phyloP scores from a whole-genome alignment of 352 stramenopile genomes.

The Hyaloperonospora arabidopsidis region DNA sequence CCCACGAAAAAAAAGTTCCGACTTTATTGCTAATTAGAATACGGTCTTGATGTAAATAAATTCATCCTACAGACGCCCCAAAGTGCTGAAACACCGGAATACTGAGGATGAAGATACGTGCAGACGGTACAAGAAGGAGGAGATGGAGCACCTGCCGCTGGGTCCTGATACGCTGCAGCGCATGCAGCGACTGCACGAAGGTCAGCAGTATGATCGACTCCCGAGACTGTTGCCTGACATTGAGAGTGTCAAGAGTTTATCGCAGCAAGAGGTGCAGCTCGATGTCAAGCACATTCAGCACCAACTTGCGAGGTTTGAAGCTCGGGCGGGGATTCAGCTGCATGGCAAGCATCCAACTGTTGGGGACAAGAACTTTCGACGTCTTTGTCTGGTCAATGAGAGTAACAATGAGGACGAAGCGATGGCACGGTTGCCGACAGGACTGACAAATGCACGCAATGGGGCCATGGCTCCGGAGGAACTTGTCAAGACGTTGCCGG shows the following conservation, averaged over 20 bases:
- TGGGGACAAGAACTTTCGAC: conserved; percentile 22
- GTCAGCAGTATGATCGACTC: conserved; percentile 37
- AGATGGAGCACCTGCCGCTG: conserved; percentile 19
- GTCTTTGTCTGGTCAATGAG: conserved; percentile 21
- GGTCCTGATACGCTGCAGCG: conserved; percentile 26
- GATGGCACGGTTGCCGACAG: conserved; percentile 10
- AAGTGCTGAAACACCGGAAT: conserved; percentile 46
- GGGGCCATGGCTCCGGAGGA: conserved; percentile 63
- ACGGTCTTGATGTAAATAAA: too few relatives aligned
- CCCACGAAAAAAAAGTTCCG: neutral
- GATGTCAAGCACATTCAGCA: conserved; percentile 59
- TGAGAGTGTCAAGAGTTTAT: conserved; percentile 43
- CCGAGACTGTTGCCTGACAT: conserved; percentile 51
- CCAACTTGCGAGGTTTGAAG: conserved; percentile 42
- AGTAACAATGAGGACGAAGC: conserved; percentile 28
- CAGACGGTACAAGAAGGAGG: neutral
- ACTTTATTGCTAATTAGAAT: neutral
- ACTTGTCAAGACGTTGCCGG: conserved; percentile 60
- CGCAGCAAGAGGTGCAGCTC: conserved; percentile 36
- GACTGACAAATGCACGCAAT: conserved; percentile 35
- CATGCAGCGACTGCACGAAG: conserved; percentile 30
- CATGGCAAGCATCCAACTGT: conserved; percentile 6
- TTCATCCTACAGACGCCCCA: conserved; percentile 30
- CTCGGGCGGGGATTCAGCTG: conserved; percentile 20
- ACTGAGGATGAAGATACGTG: conserved; percentile 22